Evolutionary conservation across 2,329 filamentous ascomycete species (phyloP).

Genomic region (Colletotrichum filicis): DNA sequence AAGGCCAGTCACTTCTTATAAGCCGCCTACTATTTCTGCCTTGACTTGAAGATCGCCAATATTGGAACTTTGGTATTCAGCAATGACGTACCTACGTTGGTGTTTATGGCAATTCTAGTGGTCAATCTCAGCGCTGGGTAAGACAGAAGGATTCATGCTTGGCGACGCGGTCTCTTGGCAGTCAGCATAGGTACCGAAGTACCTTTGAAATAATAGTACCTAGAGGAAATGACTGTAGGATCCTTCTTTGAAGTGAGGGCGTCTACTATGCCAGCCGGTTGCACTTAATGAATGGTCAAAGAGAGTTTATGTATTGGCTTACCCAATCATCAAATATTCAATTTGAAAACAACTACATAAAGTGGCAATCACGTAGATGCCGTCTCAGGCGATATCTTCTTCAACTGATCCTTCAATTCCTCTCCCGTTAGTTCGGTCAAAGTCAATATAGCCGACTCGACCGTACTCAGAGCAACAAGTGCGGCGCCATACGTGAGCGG

Average conservation of each 20-base stretch:
- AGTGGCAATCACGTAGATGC: too few relatives aligned
- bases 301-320: too few relatives aligned
- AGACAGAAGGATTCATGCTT: background rate
- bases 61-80: background rate
- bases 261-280: too few relatives aligned
- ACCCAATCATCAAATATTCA: too few relatives aligned
- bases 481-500: background rate
- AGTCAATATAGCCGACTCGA: background rate
- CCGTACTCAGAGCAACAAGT: background rate
- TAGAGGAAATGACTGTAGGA: too few relatives aligned
- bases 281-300: too few relatives aligned
- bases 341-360: too few relatives aligned
- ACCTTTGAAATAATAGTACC: background rate
- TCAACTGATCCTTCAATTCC: too few relatives aligned
- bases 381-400: too few relatives aligned
- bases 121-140: background rate
- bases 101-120: background rate
- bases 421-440: background rate
- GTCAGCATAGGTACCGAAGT: background rate
- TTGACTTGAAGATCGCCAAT: background rate
- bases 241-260: accelerated
- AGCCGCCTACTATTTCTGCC: background rate
- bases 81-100: background rate
- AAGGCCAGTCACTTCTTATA: background rate
- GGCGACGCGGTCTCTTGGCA: background rate